Conservation (phyloP, 1,284 basidiomycete species). For the Xerocomus amazonicus region DNA sequence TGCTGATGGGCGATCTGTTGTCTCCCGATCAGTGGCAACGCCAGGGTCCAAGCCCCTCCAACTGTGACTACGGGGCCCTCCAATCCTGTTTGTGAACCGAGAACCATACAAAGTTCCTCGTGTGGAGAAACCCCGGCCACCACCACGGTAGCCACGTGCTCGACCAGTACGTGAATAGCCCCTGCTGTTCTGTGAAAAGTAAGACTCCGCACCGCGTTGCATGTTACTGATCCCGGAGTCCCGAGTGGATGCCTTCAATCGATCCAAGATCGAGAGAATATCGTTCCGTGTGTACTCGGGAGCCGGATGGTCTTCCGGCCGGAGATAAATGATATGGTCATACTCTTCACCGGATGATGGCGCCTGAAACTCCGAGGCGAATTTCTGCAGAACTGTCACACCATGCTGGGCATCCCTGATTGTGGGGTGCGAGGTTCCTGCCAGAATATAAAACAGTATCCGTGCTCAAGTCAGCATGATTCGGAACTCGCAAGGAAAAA, state of each 20-base stretch:
- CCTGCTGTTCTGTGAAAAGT: constrained; percentile 5
- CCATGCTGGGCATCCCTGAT: constrained; percentile 57
- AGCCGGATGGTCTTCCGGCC: constrained; percentile 47
- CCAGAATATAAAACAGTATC: constrained; percentile 4
- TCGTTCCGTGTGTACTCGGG: constrained; percentile 49
- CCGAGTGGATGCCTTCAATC: constrained; percentile 38
- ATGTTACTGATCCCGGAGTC: constrained; percentile 9
- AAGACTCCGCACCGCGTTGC: constrained; percentile 7
- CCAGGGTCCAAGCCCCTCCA: constrained; percentile 20
- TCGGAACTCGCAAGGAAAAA: constrained; percentile 2
- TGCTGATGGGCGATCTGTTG: constrained; percentile 15
- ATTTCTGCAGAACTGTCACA: constrained; percentile 53
- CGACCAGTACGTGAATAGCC: constrained; percentile 11
- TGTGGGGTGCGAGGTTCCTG: constrained; percentile 67
- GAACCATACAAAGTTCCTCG: constrained; percentile 12
- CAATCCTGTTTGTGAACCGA: constrained; percentile 17
- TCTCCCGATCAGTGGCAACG: constrained; percentile 12
- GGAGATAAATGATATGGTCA: constrained; percentile 53
- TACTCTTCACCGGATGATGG: constrained; percentile 58
- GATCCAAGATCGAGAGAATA: constrained; percentile 48
- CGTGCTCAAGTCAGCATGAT: constrained; percentile 6
- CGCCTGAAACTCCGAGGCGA: constrained; percentile 53
- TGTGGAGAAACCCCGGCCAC: constrained; percentile 9
- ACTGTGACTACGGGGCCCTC: constrained; percentile 11
- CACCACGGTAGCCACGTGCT: constrained; percentile 26